A percentile compares a stretch with the other conserved stretches of the same genome.
Evolutionary conservation across 1,139 yeast species (phyloP).

Genomic region (Yamadazyma buinensis): DNA sequence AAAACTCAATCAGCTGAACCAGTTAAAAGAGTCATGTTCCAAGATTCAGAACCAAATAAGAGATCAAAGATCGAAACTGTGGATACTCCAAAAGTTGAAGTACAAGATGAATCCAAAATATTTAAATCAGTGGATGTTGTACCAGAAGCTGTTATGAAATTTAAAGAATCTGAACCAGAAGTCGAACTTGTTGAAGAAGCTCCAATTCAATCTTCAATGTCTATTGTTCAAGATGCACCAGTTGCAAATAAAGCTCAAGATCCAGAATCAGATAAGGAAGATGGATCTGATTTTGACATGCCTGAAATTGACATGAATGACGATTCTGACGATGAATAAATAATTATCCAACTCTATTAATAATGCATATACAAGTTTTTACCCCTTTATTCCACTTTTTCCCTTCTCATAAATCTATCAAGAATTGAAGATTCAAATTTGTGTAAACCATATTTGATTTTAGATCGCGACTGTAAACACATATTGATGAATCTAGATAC

Average conservation of each 20-base stretch:
- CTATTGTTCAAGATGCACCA: neutral
- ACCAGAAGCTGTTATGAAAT: slow-evolving; percentile 8
- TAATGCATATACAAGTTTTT: neutral
- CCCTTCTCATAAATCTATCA: neutral
- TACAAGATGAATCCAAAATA: slow-evolving; percentile 5
- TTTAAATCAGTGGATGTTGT: slow-evolving; percentile 4
- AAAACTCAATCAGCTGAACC: slow-evolving; percentile 9
- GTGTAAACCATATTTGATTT: too few species aligned
- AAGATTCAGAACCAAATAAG: slow-evolving; percentile 14
- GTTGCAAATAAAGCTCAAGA: neutral
- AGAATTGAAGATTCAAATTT: too few species aligned
- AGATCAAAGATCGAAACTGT: slow-evolving; percentile 3
- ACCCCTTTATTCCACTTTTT: slow-evolving; percentile 2
- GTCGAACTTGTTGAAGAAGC: slow-evolving; percentile 1
- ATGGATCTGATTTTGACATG: slow-evolving; percentile 54
- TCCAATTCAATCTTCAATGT: too few species aligned
- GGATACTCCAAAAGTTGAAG: neutral
- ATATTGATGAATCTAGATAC: slow-evolving; percentile 3
- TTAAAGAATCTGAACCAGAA: slow-evolving; percentile 6
- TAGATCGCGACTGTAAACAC: slow-evolving; percentile 2
- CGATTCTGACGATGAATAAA: slow-evolving; percentile 25
- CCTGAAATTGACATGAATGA: slow-evolving; percentile 50
- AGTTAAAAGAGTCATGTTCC: slow-evolving; percentile 11
- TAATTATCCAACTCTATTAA: too few species aligned
- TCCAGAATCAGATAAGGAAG: slow-evolving; percentile 8